phyloP scores from a whole-genome alignment of 1,139 yeast genomes.

The Groenewaldozyma auringiensis region DNA sequence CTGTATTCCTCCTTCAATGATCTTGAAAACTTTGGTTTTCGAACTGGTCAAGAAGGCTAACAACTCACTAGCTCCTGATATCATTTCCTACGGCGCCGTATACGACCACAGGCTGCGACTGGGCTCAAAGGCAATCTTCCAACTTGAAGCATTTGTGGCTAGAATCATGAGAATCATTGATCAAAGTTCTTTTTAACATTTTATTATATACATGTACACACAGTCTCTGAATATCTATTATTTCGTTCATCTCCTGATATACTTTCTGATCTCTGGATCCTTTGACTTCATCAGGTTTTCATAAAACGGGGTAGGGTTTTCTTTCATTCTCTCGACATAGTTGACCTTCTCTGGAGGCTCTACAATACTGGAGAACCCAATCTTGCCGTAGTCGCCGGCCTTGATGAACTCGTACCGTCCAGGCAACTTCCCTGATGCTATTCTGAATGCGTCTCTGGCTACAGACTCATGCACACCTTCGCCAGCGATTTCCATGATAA shows the following conservation, averaged over 20 bases:
- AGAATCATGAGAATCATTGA: conserved; percentile 66
- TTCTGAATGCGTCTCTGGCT: conserved; percentile 86
- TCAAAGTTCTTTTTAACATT: conserved; percentile 14
- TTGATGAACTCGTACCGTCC: conserved; percentile 85
- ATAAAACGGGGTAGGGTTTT: conserved; percentile 55
- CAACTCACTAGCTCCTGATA: conserved; percentile 38
- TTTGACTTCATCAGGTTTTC: conserved; percentile 32
- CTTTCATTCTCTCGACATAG: conserved; percentile 46
- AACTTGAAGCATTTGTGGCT: conserved; percentile 89
- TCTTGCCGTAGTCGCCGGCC: conserved; percentile 57
- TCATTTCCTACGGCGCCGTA: conserved; percentile 62
- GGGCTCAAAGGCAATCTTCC: conserved; percentile 87
- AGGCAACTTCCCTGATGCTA: conserved; percentile 88
- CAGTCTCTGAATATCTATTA: background rate
- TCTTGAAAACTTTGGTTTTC: conserved; percentile 60
- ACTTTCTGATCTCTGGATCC: conserved; percentile 30
- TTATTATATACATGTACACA: conserved; percentile 3
- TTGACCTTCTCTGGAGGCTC: conserved; percentile 44
- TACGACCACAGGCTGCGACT: conserved; percentile 84
- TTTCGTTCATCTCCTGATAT: conserved; percentile 23
- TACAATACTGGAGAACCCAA: conserved; percentile 46
- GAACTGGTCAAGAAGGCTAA: conserved; percentile 42
- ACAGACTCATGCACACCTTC: conserved; percentile 73
- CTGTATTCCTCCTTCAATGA: conserved; percentile 80
- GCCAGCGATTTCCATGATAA: conserved; percentile 80